Conservation (phyloP, 129 eudicot species). For the Scalesia atractyloides region DNA sequence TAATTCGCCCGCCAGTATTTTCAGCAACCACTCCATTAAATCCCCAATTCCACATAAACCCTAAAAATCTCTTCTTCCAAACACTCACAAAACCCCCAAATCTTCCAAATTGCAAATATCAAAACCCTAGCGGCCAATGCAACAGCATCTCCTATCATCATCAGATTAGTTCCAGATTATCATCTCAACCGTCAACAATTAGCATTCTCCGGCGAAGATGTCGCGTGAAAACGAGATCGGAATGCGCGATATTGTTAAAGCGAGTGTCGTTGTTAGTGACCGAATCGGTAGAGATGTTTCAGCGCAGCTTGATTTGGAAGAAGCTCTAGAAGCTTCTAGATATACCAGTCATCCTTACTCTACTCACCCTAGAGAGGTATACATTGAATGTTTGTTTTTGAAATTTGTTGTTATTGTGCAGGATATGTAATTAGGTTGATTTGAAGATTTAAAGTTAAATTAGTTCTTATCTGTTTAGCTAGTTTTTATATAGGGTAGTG, state of each 20-base stretch:
- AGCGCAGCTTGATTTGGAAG: slow-evolving; percentile 82
- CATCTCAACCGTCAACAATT: background rate
- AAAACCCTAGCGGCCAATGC: slow-evolving; percentile 32
- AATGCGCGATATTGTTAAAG: slow-evolving; percentile 73
- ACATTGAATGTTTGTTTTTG: background rate
- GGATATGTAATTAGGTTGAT: background rate
- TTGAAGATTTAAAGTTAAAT: too few species aligned
- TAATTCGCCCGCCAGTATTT: slow-evolving; percentile 48
- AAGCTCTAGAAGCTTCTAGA: slow-evolving; percentile 91
- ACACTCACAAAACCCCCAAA: slow-evolving; percentile 26
- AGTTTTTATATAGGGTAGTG: background rate
- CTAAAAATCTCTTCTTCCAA: slow-evolving; percentile 13
- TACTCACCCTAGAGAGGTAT: slow-evolving; percentile 93
- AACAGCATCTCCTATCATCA: background rate
- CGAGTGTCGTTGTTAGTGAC: slow-evolving; percentile 76
- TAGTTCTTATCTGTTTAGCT: too few species aligned
- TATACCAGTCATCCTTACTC: slow-evolving; percentile 90
- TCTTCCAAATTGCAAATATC: background rate
- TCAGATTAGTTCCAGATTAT: slow-evolving; percentile 19
- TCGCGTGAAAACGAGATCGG: slow-evolving; percentile 68
- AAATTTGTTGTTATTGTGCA: background rate
- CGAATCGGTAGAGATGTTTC: slow-evolving; percentile 76
- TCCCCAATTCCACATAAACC: slow-evolving; percentile 34
- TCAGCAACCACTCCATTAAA: background rate
- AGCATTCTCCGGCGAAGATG: slow-evolving; percentile 35